Evolutionary conservation across 2,329 filamentous ascomycete species (phyloP).

Genomic region (Epichloe coenophiala): DNA sequence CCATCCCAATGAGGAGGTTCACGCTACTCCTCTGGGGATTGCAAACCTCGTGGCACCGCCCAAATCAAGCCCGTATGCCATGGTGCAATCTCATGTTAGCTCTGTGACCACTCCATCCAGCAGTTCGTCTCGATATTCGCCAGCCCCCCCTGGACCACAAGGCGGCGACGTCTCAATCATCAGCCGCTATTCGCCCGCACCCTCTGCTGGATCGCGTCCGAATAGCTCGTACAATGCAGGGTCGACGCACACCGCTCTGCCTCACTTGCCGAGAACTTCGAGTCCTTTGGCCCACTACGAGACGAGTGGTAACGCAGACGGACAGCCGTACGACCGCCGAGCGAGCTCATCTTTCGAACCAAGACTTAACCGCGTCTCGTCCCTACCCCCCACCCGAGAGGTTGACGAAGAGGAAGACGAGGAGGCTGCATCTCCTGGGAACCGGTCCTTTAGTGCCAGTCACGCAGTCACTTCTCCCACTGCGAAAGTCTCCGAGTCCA

Average conservation of each 20-base stretch:
- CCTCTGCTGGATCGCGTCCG: conserved; percentile 23
- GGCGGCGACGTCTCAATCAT: conserved; percentile 22
- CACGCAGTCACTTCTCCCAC: conserved; percentile 9
- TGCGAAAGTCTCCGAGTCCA: conserved; percentile 17
- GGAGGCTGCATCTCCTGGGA: conserved; percentile 6
- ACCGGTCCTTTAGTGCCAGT: conserved; percentile 14
- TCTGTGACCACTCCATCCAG: conserved; percentile 20
- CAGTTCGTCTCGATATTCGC: conserved; percentile 46
- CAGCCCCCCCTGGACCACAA: conserved; percentile 32
- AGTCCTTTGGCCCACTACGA: conserved; percentile 55
- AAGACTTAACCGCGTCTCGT: conserved; percentile 39
- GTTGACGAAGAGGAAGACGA: conserved; percentile 44
- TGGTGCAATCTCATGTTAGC: conserved; percentile 24
- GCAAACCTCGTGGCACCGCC: conserved; percentile 39
- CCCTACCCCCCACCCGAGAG: conserved; percentile 47
- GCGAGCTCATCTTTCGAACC: conserved; percentile 41
- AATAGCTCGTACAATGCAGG: conserved; percentile 28
- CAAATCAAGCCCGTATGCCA: conserved; percentile 39
- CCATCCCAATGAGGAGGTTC: conserved; percentile 3
- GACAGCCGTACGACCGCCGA: conserved; percentile 30
- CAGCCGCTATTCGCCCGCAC: conserved; percentile 41
- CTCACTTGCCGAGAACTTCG: conserved; percentile 50
- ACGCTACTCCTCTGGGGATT: conserved; percentile 14
- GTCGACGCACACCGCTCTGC: conserved; percentile 31
- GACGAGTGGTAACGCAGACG: conserved; percentile 32